A percentile compares a stretch with the other conserved stretches of the same genome.
These are phyloP conservation scores for Cylindricascospora bacillispora DNA, from an alignment of 1,139 yeast species.

Conservation along the genomic window DNA sequence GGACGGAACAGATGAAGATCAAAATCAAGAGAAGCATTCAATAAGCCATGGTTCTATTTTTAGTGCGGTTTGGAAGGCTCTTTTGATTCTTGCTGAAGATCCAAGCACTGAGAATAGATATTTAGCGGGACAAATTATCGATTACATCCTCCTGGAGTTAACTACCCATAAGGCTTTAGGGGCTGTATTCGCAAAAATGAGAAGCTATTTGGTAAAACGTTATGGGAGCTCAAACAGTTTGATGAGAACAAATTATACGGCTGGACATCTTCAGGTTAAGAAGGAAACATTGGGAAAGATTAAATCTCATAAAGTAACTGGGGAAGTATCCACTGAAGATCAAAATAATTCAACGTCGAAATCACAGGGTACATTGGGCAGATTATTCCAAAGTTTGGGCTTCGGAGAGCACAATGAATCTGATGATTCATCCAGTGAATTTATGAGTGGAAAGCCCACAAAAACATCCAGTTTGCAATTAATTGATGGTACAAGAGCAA, in stretches of 20 bases:
- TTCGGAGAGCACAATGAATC: conserved; percentile 9
- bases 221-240: conserved; percentile 7
- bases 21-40: conserved; percentile 16
- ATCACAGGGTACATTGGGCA: conserved; percentile 4
- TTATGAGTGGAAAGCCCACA: background rate
- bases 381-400: conserved; percentile 16
- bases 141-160: conserved; percentile 54
- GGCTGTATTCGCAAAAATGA: conserved; percentile 51
- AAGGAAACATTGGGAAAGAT: conserved; percentile 7
- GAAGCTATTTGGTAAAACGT: conserved; percentile 46
- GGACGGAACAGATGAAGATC: conserved; percentile 30
- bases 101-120: conserved; percentile 76
- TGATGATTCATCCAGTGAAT: conserved; percentile 7
- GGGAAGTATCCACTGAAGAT: background rate
- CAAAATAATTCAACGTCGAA: conserved; percentile 1
- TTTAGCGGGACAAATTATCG: conserved; percentile 64
- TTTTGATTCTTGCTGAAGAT: conserved; percentile 72
- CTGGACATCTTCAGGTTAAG: conserved; percentile 10
- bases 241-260: conserved; percentile 8
- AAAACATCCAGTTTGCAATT: background rate
- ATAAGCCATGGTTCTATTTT: conserved; percentile 76
- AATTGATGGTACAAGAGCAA: background rate
- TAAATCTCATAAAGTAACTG: conserved; percentile 2
- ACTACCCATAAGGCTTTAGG: conserved; percentile 55
- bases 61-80: conserved; percentile 77